Evolutionary conservation across 768 basidiomycete genomes (phyloP).

Genomic region (Pulveroboletus frians): DNA sequence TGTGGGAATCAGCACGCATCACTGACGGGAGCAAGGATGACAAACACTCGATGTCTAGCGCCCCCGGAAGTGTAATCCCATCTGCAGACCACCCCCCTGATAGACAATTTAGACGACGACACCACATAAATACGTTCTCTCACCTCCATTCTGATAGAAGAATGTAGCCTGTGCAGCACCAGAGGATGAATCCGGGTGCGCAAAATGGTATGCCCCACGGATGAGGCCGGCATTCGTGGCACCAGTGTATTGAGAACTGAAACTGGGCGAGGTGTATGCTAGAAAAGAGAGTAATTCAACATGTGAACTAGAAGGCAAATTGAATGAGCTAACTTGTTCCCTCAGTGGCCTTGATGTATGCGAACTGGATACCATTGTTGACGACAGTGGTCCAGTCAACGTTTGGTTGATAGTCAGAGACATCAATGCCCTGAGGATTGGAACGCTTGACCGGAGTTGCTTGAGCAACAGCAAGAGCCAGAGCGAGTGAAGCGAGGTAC

Average conservation of each 20-base stretch:
- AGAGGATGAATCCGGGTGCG: constrained; percentile 46
- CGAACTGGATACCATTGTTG: constrained; percentile 49
- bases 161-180: constrained; percentile 57
- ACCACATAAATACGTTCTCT: background rate
- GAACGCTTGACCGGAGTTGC: constrained; percentile 30
- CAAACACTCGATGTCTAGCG: constrained; percentile 59
- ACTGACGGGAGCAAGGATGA: background rate
- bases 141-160: constrained; percentile 55
- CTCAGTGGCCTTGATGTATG: constrained; percentile 67
- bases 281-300: background rate
- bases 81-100: constrained; percentile 51
- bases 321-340: constrained; percentile 39
- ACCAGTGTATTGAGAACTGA: constrained; percentile 46
- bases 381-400: constrained; percentile 51
- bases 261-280: constrained; percentile 29
- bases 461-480: constrained; percentile 11
- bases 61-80: constrained; percentile 58
- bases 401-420: constrained; percentile 45
- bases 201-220: constrained; percentile 59
- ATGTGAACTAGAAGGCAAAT: background rate
- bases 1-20: background rate
- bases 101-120: background rate
- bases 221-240: constrained; percentile 53
- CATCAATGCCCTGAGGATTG: constrained; percentile 48
- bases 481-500: constrained; percentile 10